These are phyloP conservation scores for Eucalyptus cloeziana DNA, from an alignment of 345 rosid genomes.

Conservation along the genomic window DNA sequence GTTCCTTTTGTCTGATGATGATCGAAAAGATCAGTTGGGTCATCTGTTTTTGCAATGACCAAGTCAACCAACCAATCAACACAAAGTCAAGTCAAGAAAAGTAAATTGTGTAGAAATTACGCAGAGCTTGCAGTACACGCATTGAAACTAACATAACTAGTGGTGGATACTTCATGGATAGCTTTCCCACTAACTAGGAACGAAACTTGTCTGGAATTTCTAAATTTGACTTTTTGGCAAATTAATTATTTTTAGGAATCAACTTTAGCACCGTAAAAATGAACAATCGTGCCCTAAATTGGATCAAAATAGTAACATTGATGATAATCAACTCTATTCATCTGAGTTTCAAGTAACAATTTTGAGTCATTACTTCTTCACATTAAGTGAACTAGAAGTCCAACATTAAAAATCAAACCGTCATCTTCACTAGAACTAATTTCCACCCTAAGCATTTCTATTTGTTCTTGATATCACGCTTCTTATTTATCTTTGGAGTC, in stretches of 20 bases:
- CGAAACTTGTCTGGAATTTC: neutral
- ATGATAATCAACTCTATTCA: neutral
- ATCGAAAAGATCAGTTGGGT: neutral
- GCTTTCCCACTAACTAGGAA: neutral
- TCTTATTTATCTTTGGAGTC: neutral
- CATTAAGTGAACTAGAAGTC: neutral
- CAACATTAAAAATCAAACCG: neutral
- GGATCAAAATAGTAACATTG: neutral
- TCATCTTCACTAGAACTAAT: neutral
- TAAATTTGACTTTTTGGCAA: neutral
- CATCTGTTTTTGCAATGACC: neutral
- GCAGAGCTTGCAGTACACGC: neutral
- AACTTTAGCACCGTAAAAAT: neutral
- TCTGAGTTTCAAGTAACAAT: neutral
- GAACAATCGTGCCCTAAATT: neutral
- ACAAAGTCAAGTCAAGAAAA: neutral
- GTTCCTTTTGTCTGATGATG: too few relatives aligned
- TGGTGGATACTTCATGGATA: neutral
- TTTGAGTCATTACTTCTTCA: neutral
- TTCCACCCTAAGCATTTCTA: neutral
- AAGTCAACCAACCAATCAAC: neutral
- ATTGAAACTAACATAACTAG: neutral
- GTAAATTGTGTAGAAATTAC: neutral
- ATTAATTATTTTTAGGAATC: neutral
- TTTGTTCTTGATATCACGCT: neutral